Evolutionary conservation across 495 filamentous ascomycete species (phyloP), one percentile per base, ranked within the genome.

Genomic region (Penicillium arizonense): DNA sequence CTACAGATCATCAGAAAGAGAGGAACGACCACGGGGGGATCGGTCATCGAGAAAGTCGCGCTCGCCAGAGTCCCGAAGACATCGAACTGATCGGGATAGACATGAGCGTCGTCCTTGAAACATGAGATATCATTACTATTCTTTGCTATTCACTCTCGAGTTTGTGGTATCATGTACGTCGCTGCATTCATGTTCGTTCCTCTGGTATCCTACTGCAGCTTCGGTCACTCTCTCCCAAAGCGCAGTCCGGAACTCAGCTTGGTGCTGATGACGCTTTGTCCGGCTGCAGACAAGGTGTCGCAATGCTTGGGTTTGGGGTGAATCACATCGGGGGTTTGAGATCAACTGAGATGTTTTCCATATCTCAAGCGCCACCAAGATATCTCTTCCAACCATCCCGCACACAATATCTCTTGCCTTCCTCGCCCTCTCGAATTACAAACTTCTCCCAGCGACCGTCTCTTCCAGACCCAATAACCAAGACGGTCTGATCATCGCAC

Each of bases 361-460:
- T 21, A 7, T 44, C 51, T 77, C 70, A 75, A 45, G 68, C 66
- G 11, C 60, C 69, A 47, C 81, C 80, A 40, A 94, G 70, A 72
- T 93, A 96, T 65, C 83, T 75, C 70, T 88, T 91, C 89, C 90
- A 96, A 4, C 89, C 90, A 50, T 88, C 85, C 60, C 87, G 78
- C 4, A 83, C 61, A 55, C 86, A 77, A 40, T 76, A 70, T 39
- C 81, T 73, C 55, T 77, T 82, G 10, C 86, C 87, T 44, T 86
- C 85, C 37, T 82, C 78, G 0, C 75, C 80, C 45, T 88, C 79
- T 20, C 72, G 77, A 23, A 95, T 67, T 10, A 82, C 73, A 52
- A 93, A 96, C 53, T 83, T 89, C 75, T 96, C 89, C 91, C 91
- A 96, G 20, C 87, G 77, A 6, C 84, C 86, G 56, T 94, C 88